A percentile compares a stretch with the other conserved stretches of the same genome.
Evolutionary conservation across 306 rosid genomes (phyloP).

Genomic region (Quercus ilex): DNA sequence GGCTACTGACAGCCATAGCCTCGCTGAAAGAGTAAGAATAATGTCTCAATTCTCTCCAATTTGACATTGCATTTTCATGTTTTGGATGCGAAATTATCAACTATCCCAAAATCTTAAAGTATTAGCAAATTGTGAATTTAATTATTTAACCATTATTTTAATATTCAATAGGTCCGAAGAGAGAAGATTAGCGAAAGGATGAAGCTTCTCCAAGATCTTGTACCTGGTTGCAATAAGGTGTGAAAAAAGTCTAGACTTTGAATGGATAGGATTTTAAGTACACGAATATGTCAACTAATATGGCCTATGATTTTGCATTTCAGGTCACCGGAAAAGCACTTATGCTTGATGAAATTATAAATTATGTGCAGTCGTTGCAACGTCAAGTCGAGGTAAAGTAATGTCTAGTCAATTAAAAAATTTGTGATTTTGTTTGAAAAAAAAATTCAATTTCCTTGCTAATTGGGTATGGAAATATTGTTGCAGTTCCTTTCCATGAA

Average conservation of each 20-base stretch:
- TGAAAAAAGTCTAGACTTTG: not conserved
- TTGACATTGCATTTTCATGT: slow-evolving; percentile 20
- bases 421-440: slow-evolving; percentile 16
- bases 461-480: slow-evolving; percentile 12
- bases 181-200: slow-evolving; percentile 98
- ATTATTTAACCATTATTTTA: no score
- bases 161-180: slow-evolving; percentile 62
- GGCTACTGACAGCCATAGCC: slow-evolving; percentile 98
- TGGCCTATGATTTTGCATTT: slow-evolving; percentile 5
- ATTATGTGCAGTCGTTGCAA: slow-evolving; percentile 96
- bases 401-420: slow-evolving; percentile 24
- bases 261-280: not conserved
- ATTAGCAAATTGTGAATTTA: no score
- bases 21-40: slow-evolving; percentile 88
- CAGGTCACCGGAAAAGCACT: slow-evolving; percentile 98
- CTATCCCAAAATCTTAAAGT: accelerated
- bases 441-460: slow-evolving; percentile 26
- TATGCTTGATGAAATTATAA: slow-evolving; percentile 95
- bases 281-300: slow-evolving; percentile 13
- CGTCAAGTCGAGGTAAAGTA: slow-evolving; percentile 90
- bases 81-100: not conserved
- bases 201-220: slow-evolving; percentile 97
- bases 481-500: slow-evolving; percentile 94
- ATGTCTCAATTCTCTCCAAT: not conserved
- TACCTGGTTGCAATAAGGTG: slow-evolving; percentile 97